Evolutionary conservation across 2,329 filamentous ascomycete species (phyloP), one percentile per base, ranked within the genome.

Genomic region (Fusarium lateritium): DNA sequence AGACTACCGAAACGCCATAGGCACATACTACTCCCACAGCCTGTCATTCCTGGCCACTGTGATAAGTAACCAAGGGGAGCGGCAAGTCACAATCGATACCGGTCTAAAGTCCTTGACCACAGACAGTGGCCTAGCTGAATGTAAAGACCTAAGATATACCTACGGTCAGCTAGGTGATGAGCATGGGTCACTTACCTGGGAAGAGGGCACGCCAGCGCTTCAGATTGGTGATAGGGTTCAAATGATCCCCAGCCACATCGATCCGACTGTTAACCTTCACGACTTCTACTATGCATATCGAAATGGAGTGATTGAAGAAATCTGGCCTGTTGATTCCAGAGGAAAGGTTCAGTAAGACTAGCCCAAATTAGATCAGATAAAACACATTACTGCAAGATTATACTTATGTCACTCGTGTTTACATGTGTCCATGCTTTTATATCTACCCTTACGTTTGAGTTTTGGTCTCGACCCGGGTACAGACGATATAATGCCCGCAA

Each of bases 1-100:
- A 3, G 85, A 87, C 69, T 87, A 87, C 67, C 81, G 84, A 5
- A 83, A 84, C 52, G 85, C 85, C 1, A 78, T 87, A 0, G 85
- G 85, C 2, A 75, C 78, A 0, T 81, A 81, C 56, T 87, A 84
- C 70, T 77, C 78, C 1, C 83, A 86, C 65, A 85, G 83, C 46
- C 64, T 72, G 1, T 62, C 69, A 0, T 38, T 72, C 2, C 38
- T 72, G 0, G 56, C 69, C 1, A 72, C 69, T 0, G 59, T 70
- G 0, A 36, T 72, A 0, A 72, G 69, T 28, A 72, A 70, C 19
- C 69, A 72, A 6, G 69, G 66, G 2, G 66, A 65, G 0, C 31
- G 49, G 3, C 66, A 72, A 17, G 69, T 72, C 2, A 72, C 69
- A 0, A 72, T 72, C 4, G 69, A 72, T 36, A 62, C 53, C 1